Percentiles rank a stretch among this genome's conserved stretches.
Conservation (phyloP, 1,139 yeast species). For the Lodderomyces pseudojiufengensis region DNA sequence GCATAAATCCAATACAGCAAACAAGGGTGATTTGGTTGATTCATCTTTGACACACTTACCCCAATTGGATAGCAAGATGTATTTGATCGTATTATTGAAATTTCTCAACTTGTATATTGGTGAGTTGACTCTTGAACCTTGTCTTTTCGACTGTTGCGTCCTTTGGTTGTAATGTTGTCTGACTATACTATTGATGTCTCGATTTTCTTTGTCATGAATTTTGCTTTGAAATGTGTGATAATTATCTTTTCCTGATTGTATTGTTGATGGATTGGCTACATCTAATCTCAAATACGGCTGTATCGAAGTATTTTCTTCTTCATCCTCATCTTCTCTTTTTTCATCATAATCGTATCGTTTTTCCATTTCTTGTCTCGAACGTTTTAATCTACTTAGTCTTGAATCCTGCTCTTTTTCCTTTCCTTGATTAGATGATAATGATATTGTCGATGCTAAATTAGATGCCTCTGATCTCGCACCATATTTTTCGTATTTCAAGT, state of each 20-base stretch:
- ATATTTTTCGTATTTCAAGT: slow-evolving; percentile 39
- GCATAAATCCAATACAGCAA: slow-evolving; percentile 69
- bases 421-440: not conserved
- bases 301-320: slow-evolving; percentile 8
- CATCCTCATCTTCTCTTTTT: slow-evolving; percentile 2
- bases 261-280: slow-evolving; percentile 28
- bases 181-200: slow-evolving; percentile 58
- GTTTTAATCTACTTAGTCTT: slow-evolving; percentile 7
- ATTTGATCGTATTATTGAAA: slow-evolving; percentile 89
- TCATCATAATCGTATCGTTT: slow-evolving; percentile 1
- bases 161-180: slow-evolving; percentile 83
- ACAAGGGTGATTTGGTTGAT: slow-evolving; percentile 36
- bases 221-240: slow-evolving; percentile 43
- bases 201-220: slow-evolving; percentile 31
- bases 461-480: slow-evolving; percentile 19
- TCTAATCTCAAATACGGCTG: slow-evolving; percentile 33
- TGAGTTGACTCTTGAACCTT: slow-evolving; percentile 63
- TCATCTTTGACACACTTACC: slow-evolving; percentile 45
- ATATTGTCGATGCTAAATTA: not conserved
- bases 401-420: slow-evolving; percentile 2
- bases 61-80: slow-evolving; percentile 73
- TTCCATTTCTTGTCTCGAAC: slow-evolving; percentile 8
- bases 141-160: slow-evolving; percentile 63
- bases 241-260: slow-evolving; percentile 6
- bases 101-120: slow-evolving; percentile 83